Conservation (phyloP, 345 rosid genomes). For the Aquilaria yunnanensis region DNA sequence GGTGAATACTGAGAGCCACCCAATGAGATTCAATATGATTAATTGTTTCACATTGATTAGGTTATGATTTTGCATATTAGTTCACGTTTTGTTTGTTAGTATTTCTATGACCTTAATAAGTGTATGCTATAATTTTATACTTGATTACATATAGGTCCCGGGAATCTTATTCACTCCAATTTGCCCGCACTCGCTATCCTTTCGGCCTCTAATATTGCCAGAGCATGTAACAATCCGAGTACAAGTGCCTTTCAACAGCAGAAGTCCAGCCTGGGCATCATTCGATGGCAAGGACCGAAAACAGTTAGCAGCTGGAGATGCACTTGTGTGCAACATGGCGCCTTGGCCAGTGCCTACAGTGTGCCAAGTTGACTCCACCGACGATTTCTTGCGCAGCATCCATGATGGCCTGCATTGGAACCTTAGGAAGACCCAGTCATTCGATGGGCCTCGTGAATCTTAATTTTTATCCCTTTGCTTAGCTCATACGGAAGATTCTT, state of each 20-base stretch:
- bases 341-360: slow-evolving; percentile 99
- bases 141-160: slow-evolving; percentile 57
- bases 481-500: background rate
- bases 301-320: slow-evolving; percentile 78
- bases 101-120: too few relatives aligned
- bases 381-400: slow-evolving; percentile 85
- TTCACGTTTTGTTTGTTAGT: too few relatives aligned
- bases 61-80: too few relatives aligned
- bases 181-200: slow-evolving; percentile 95
- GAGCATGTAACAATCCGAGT: slow-evolving; percentile 88
- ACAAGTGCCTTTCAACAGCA: slow-evolving; percentile 87
- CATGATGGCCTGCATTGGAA: slow-evolving; percentile 99
- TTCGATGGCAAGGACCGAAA: slow-evolving; percentile 96
- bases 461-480: slow-evolving; percentile 10
- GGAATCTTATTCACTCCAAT: slow-evolving; percentile 96
- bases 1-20: too few relatives aligned
- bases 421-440: slow-evolving; percentile 71
- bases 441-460: slow-evolving; percentile 60
- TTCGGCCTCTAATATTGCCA: slow-evolving; percentile 93
- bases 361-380: slow-evolving; percentile 77
- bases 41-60: too few relatives aligned
- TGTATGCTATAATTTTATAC: too few relatives aligned
- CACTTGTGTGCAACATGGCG: slow-evolving; percentile 95
- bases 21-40: too few relatives aligned
- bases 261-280: slow-evolving; percentile 91